These are phyloP conservation scores for Termitomyces sp. DNA, from an alignment of 768 basidiomycete genomes.

Conservation along the genomic window DNA sequence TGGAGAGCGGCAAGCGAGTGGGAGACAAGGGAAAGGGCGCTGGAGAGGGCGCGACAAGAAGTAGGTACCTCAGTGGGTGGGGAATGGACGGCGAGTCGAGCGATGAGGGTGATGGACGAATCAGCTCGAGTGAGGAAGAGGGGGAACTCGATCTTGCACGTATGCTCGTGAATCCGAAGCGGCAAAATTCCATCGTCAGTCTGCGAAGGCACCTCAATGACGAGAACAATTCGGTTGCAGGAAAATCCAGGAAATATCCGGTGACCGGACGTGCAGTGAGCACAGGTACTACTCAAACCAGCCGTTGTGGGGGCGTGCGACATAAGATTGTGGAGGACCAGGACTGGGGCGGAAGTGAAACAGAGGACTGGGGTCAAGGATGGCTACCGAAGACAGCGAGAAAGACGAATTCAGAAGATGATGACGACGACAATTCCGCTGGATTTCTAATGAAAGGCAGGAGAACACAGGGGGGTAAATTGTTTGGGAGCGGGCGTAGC, in stretches of 20 bases:
- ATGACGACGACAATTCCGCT: slow-evolving; percentile 21
- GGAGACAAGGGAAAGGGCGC: slow-evolving; percentile 8
- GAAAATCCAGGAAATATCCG: slow-evolving; percentile 12
- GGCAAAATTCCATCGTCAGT: slow-evolving; percentile 71
- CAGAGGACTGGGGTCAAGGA: slow-evolving; percentile 21
- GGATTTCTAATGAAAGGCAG: slow-evolving; percentile 14
- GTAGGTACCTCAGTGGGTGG: slow-evolving; percentile 27
- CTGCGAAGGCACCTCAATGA: slow-evolving; percentile 51
- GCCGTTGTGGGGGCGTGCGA: slow-evolving; percentile 7
- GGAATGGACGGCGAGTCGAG: slow-evolving; percentile 19
- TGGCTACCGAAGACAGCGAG: slow-evolving; percentile 17
- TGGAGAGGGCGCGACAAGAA: slow-evolving; percentile 1
- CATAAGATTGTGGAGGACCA: slow-evolving; percentile 13
- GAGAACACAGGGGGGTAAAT: slow-evolving; percentile 4
- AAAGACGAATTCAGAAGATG: slow-evolving; percentile 14
- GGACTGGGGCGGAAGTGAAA: slow-evolving; percentile 21
- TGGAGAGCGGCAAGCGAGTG: slow-evolving; percentile 14
- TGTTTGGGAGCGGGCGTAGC: slow-evolving; percentile 20
- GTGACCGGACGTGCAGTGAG: slow-evolving; percentile 12
- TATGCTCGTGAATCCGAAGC: slow-evolving; percentile 63
- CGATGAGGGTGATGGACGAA: slow-evolving; percentile 35
- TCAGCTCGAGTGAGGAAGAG: slow-evolving; percentile 27
- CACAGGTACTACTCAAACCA: slow-evolving; percentile 2
- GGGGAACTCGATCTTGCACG: slow-evolving; percentile 60
- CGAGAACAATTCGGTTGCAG: slow-evolving; percentile 8